These are phyloP conservation scores for Amanita inopinata DNA, from an alignment of 768 basidiomycete genomes.

Conservation along the genomic window DNA sequence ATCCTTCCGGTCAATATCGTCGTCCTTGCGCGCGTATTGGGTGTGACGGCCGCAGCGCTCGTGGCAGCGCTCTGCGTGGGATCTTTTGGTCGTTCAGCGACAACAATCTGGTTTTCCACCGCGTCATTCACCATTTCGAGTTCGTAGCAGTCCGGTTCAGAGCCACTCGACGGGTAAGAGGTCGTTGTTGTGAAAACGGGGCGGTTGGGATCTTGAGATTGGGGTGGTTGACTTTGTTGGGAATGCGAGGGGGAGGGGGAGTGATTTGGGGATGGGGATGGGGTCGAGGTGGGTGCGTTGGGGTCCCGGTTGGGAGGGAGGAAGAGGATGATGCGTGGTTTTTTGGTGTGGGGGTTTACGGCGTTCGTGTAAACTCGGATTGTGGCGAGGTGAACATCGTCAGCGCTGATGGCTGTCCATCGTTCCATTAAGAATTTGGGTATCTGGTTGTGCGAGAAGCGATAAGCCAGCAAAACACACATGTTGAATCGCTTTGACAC, in stretches of 20 bases:
- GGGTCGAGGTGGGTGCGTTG: slow-evolving; percentile 14
- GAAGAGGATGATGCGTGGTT: slow-evolving; percentile 57
- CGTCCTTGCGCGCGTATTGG: slow-evolving; percentile 57
- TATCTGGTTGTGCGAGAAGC: slow-evolving; percentile 57
- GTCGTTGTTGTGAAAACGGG: slow-evolving; percentile 28
- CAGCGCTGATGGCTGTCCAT: slow-evolving; percentile 69
- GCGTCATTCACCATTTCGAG: slow-evolving; percentile 80
- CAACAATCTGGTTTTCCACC: slow-evolving; percentile 79
- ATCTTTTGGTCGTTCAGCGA: slow-evolving; percentile 76
- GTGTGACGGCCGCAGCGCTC: slow-evolving; percentile 26
- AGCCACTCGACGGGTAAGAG: slow-evolving; percentile 20
- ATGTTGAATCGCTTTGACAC: too few species aligned
- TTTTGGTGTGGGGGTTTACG: slow-evolving; percentile 30
- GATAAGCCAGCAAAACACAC: too few species aligned
- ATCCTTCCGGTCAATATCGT: slow-evolving; percentile 73
- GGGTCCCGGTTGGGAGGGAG: slow-evolving; percentile 50
- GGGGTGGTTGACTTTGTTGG: not conserved
- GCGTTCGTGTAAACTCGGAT: slow-evolving; percentile 66
- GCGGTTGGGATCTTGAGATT: slow-evolving; percentile 22
- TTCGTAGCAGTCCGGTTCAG: slow-evolving; percentile 68
- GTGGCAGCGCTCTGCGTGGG: slow-evolving; percentile 25
- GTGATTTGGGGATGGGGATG: slow-evolving; percentile 15
- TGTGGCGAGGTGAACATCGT: slow-evolving; percentile 75
- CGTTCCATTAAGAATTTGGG: slow-evolving; percentile 81
- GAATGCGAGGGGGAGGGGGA: slow-evolving; percentile 3